Percentiles rank a stretch among this genome's conserved stretches.
phyloP scores from a whole-genome alignment of 2,329 filamentous ascomycete genomes.

The Cladophialophora immunda region DNA sequence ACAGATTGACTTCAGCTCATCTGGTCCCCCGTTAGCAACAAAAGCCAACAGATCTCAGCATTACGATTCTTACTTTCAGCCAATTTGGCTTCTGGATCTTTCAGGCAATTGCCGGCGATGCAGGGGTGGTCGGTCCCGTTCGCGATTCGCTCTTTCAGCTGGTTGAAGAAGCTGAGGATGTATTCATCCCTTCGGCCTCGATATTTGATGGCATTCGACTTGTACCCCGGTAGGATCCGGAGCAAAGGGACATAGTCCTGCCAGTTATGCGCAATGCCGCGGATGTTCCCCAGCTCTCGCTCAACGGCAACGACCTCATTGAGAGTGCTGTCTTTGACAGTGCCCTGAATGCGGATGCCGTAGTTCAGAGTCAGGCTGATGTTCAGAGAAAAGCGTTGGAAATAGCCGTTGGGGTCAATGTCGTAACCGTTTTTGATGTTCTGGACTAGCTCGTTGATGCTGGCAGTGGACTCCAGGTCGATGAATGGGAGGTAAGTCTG shows the following conservation, averaged over 20 bases:
- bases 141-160: slow-evolving; percentile 66
- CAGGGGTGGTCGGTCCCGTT: slow-evolving; percentile 72
- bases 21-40: slow-evolving; percentile 52
- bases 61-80: slow-evolving; percentile 61
- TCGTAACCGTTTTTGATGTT: slow-evolving; percentile 71
- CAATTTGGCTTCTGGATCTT: slow-evolving; percentile 73
- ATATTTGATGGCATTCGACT: slow-evolving; percentile 69
- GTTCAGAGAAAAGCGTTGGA: slow-evolving; percentile 78
- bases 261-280: slow-evolving; percentile 74
- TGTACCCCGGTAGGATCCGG: slow-evolving; percentile 68
- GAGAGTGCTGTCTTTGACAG: slow-evolving; percentile 71
- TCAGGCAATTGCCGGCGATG: slow-evolving; percentile 74
- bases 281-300: slow-evolving; percentile 77
- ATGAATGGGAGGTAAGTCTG: slow-evolving; percentile 83
- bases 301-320: slow-evolving; percentile 76
- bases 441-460: slow-evolving; percentile 73
- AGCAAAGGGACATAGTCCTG: slow-evolving; percentile 75
- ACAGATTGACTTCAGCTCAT: slow-evolving; percentile 81
- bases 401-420: slow-evolving; percentile 75
- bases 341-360: slow-evolving; percentile 75
- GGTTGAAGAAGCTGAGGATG: slow-evolving; percentile 64
- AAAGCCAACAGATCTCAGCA: neutral
- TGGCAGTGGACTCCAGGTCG: slow-evolving; percentile 76
- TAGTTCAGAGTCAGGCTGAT: slow-evolving; percentile 81
- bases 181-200: slow-evolving; percentile 72